Evolutionary conservation across 768 basidiomycete genomes (phyloP).

Genomic region (Dictyophora rubrovolvata): DNA sequence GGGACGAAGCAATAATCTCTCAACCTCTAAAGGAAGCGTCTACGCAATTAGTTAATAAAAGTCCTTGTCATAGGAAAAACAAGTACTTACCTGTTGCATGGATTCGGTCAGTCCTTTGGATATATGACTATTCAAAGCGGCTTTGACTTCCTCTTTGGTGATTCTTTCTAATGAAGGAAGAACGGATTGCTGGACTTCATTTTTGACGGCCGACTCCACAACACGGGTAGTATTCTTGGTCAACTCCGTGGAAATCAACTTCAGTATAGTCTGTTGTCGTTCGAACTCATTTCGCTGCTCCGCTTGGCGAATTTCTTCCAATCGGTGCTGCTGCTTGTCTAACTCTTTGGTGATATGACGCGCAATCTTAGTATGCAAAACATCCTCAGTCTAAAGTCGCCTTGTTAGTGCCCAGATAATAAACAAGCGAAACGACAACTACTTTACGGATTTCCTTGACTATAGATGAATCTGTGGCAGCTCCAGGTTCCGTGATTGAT

Average conservation of each 20-base stretch:
- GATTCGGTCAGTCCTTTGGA: constrained; percentile 61
- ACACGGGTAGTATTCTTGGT: constrained; percentile 83
- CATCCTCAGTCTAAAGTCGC: constrained; percentile 60
- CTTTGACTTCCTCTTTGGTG: constrained; percentile 71
- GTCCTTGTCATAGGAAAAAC: background rate
- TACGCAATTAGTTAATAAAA: constrained; percentile 19
- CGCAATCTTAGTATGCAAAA: constrained; percentile 63
- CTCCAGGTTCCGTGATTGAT: constrained; percentile 30
- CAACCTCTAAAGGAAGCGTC: constrained; percentile 71
- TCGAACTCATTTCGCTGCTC: constrained; percentile 75
- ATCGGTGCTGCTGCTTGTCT: constrained; percentile 80
- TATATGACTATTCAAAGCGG: constrained; percentile 69
- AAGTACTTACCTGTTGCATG: constrained; percentile 54
- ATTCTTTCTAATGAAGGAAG: constrained; percentile 74
- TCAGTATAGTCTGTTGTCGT: constrained; percentile 82
- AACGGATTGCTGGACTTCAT: constrained; percentile 75
- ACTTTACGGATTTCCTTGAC: constrained; percentile 57
- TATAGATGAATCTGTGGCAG: constrained; percentile 48
- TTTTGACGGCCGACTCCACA: constrained; percentile 82
- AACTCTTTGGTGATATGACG: constrained; percentile 76
- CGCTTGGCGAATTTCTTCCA: constrained; percentile 69
- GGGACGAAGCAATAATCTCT: constrained; percentile 64
- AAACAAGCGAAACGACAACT: background rate
- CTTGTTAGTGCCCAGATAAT: background rate
- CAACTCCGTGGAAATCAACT: constrained; percentile 77